A percentile compares a stretch with the other conserved stretches of the same genome.
Conservation (phyloP, 1,284 basidiomycete species). For the Rhodofomes roseus region DNA sequence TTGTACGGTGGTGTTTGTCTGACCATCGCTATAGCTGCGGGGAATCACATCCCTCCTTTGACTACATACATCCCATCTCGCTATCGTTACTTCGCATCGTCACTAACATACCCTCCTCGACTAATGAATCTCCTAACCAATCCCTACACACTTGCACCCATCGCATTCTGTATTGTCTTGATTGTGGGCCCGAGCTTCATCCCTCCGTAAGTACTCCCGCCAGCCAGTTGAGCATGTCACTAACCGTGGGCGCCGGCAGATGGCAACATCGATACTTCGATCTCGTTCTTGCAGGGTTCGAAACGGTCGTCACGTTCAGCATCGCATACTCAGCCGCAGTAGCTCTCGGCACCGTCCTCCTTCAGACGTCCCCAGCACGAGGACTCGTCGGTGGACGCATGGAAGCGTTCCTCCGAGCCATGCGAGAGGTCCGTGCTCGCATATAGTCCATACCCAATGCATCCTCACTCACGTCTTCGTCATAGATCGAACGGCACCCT, state of each 20-base stretch:
- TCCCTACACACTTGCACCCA: conserved; percentile 42
- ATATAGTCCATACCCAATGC: conserved; percentile 5
- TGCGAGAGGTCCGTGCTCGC: conserved; percentile 63
- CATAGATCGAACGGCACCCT: conserved; percentile 73
- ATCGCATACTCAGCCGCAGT: conserved; percentile 79
- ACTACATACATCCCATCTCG: conserved; percentile 41
- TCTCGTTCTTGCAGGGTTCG: conserved; percentile 67
- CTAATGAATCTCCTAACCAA: conserved; percentile 46
- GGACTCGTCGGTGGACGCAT: conserved; percentile 61
- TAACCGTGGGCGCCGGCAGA: conserved; percentile 29
- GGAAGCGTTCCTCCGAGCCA: conserved; percentile 72
- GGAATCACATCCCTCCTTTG: conserved; percentile 51
- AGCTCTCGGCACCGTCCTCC: conserved; percentile 75
- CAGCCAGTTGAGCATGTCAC: not conserved
- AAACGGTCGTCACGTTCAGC: conserved; percentile 74
- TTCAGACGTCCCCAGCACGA: conserved; percentile 81
- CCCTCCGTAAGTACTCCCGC: conserved; percentile 41
- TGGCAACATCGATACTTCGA: conserved; percentile 66
- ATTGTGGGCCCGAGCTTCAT: conserved; percentile 41
- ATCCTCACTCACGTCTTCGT: not conserved
- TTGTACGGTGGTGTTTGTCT: no score
- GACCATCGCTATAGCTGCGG: conserved; percentile 36
- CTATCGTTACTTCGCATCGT: conserved; percentile 29
- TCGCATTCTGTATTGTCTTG: conserved; percentile 41
- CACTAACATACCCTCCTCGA: conserved; percentile 32